Evolutionary conservation across 495 filamentous ascomycete genomes (phyloP).

Genomic region (Tuber calosporum): DNA sequence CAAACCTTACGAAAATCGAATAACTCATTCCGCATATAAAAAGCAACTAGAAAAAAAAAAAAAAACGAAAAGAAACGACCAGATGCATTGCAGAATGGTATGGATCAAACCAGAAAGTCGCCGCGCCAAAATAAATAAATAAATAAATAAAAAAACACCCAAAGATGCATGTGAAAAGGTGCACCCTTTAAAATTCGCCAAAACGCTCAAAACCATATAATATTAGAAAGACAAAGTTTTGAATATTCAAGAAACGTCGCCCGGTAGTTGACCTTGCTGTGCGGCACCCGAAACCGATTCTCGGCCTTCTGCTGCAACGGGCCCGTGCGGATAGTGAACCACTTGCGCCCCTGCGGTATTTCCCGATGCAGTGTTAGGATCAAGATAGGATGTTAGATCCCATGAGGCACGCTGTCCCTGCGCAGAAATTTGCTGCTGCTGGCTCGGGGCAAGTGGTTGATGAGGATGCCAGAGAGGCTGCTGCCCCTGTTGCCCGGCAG

Average conservation of each 20-base stretch:
- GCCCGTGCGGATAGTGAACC: constrained; percentile 30
- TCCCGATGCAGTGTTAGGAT: constrained; percentile 22
- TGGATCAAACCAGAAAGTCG: constrained; percentile 25
- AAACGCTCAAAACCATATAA: constrained; percentile 34
- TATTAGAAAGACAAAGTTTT: constrained; percentile 23
- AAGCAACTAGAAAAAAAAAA: constrained; percentile 17
- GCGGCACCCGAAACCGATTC: constrained; percentile 27
- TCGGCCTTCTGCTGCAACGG: constrained; percentile 31
- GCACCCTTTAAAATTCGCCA: constrained; percentile 38
- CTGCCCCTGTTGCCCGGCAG: constrained; percentile 20
- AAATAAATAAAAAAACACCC: constrained; percentile 25
- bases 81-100: constrained; percentile 30
- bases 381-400: constrained; percentile 34
- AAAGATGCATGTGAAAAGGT: constrained; percentile 12
- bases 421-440: constrained; percentile 26
- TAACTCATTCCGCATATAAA: constrained; percentile 4
- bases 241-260: constrained; percentile 32
- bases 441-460: constrained; percentile 28
- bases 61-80: constrained; percentile 17
- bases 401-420: constrained; percentile 30
- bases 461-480: constrained; percentile 27
- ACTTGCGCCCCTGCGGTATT: constrained; percentile 33
- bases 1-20: not conserved
- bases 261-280: constrained; percentile 16
- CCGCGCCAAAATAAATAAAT: constrained; percentile 28